Conservation (phyloP, 2,329 filamentous ascomycete genomes). For the Emergomyces orientalis region DNA sequence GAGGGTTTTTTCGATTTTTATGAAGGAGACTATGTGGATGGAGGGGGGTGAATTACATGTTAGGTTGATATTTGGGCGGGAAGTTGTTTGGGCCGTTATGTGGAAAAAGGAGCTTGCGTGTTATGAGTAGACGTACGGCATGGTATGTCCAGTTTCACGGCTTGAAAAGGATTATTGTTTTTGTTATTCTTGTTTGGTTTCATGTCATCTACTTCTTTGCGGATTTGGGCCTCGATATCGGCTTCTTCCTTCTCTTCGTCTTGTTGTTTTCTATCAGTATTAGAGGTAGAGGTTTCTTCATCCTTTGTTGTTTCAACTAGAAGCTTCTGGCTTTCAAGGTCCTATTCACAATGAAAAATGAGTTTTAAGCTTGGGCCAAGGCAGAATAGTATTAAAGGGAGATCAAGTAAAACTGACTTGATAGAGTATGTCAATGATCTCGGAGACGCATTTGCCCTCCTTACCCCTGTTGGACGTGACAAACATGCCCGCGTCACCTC, state of each 20-base stretch:
- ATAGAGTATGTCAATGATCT: slow-evolving; percentile 49
- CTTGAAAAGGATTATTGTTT: slow-evolving; percentile 41
- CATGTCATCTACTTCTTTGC: slow-evolving; percentile 48
- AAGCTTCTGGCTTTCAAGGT: background rate
- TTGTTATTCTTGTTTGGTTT: slow-evolving; percentile 34
- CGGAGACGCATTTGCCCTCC: slow-evolving; percentile 50
- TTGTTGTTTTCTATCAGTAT: slow-evolving; percentile 14
- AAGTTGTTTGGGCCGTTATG: too few species aligned
- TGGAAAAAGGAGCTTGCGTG: slow-evolving; percentile 11
- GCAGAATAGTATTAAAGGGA: background rate
- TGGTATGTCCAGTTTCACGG: slow-evolving; percentile 47
- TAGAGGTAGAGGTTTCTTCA: slow-evolving; percentile 6
- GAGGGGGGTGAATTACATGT: slow-evolving; percentile 9
- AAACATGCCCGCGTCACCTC: slow-evolving; percentile 53
- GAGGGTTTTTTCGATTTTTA: slow-evolving; percentile 46
- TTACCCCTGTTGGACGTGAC: slow-evolving; percentile 54
- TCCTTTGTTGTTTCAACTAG: slow-evolving; percentile 10
- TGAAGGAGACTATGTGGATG: slow-evolving; percentile 44
- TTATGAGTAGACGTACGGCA: slow-evolving; percentile 25
- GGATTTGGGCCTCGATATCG: slow-evolving; percentile 54
- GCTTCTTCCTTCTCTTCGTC: slow-evolving; percentile 31
- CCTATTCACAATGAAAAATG: background rate
- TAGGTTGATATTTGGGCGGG: slow-evolving; percentile 19
- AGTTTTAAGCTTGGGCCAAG: background rate
- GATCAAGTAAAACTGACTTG: slow-evolving; percentile 34